Base-by-base conservation (phyloP, 2,329 filamentous ascomycete species). In the Fusarium sp. region DNA sequence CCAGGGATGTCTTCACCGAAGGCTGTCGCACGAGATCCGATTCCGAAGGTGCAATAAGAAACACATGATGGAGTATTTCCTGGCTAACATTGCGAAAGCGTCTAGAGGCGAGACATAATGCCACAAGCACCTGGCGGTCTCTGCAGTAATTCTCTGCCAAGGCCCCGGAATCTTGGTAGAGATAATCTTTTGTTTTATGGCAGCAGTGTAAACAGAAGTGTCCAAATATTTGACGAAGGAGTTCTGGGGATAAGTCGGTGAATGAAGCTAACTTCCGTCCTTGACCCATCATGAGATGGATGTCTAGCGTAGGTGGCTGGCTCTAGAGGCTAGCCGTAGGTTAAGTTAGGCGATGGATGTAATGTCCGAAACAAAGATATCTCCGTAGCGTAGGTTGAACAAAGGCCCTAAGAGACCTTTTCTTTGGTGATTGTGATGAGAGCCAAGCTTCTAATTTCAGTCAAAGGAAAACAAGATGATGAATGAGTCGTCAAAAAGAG, bases 51-150 rank as follows among this genome's bases (percentile, higher is more conserved):
- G 48, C 54, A 48, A 62, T 32, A 23, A 55, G 46, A 32, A 71
- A 69, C 8, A 69, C 55, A 34, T 73, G 68, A 37, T 67, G 50
- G 21, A 73, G 47, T 28, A 73, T 30, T n/a, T 60, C 41, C 50
- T 67, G 56, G 5, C 59, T 41, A 23, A 59, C 27, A 18, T 51
- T 42, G 34, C 59, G 48, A 27, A 72, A 21, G 13, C 32, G 47
- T 42, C 55, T 67, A 20, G 65, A 67, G 47, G 51, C 59, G 7
- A 72, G 68, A 25, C 61, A 64, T 6, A 67, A 41, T 18, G 60
- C 48, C 13, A 28, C 43, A 8, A 71, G 58, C 13, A 49, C 10
- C 14, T 57, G 49, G 6, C 54, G 56, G 9, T 48, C 54, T 18
- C n/a, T 27, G 16, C 41, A 28, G 25, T 71, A 55, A 16, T 49